Base-by-base conservation (phyloP, 768 basidiomycete species). In the Tephrocybe sp. region DNA sequence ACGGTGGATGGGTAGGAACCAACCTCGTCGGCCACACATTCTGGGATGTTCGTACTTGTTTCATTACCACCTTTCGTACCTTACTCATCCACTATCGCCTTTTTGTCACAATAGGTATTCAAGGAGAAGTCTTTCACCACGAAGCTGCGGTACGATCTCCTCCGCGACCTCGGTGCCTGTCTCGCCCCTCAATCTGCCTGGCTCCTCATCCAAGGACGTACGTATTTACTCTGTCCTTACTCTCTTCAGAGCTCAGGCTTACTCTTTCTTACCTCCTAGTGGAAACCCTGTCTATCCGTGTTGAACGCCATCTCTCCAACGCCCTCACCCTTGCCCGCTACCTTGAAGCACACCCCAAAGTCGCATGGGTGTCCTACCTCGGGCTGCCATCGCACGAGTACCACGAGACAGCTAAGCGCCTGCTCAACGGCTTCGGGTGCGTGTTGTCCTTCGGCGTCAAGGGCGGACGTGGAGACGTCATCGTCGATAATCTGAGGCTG, bases 301-400 rank as follows among this genome's bases (percentile, higher is more conserved):
- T 74, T 17, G 73, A 85, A 65, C 68, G 85, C 32, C 84, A 87
- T 58, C 74, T 67, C 30, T 69, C 75, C 15, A 87, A 87, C 51
- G 76, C 84, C 0, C 67, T 85, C 4, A 70, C 54, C 24, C 42
- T 48, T 53, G 67, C 23, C 39, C 65, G 56, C 30, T 83, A 73
- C 68, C 75, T 88, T 23, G 70, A 79, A 53, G 57, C 71, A 38
- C 79, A 88, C 58, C 74, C 77, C 7, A 73, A 77, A 45, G 74
- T 88, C 17, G 67, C 75, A 1, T 88, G 83, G 85, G 84, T 86
- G 2, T 78, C 76, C 0, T 88, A 87, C 57, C 71, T 80, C 26
- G 87, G 87, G 0, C 73, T 86, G 0, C 55, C 61, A 28, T 65
- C 53, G 3, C 87, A 88, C 62, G 55, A 69, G 0, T 79, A 76